A percentile compares a stretch with the other conserved stretches of the same genome.
phyloP scores from a whole-genome alignment of 1,284 basidiomycete species.

The Moniliophthora roreri region DNA sequence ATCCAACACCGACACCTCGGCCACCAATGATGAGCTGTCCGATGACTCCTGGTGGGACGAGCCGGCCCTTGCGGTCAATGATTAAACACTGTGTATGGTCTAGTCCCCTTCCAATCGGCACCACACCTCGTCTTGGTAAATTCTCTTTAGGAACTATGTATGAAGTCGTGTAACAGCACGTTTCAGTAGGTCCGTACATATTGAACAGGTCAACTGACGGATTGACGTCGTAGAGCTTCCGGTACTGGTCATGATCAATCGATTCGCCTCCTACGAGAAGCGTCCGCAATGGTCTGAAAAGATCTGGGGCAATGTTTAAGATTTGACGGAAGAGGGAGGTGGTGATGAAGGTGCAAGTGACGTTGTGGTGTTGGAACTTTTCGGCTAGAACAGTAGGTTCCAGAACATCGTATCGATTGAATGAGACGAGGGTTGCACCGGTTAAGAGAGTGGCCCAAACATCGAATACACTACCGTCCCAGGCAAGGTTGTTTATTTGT shows the following conservation, averaged over 20 bases:
- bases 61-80: not conserved
- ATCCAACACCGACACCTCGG: not conserved
- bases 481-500: slow-evolving; percentile 4
- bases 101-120: slow-evolving; percentile 1
- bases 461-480: slow-evolving; percentile 7
- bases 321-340: slow-evolving; percentile 1
- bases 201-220: not conserved
- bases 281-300: not conserved
- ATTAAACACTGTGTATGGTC: not conserved
- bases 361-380: not conserved
- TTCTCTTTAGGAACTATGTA: not conserved
- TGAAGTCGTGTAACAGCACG: slow-evolving; percentile 2
- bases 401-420: slow-evolving; percentile 3
- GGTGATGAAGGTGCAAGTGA: slow-evolving; percentile 2
- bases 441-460: slow-evolving; percentile 5
- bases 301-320: not conserved
- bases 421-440: slow-evolving; percentile 6
- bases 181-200: slow-evolving; percentile 4
- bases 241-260: slow-evolving; percentile 1
- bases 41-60: slow-evolving; percentile 1
- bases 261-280: slow-evolving; percentile 2
- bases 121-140: not conserved
- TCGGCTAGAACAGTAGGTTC: slow-evolving; percentile 2
- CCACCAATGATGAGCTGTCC: slow-evolving; percentile 4
- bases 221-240: not conserved